Conservation (phyloP, 768 basidiomycete species). For the Ramaria sp. region DNA sequence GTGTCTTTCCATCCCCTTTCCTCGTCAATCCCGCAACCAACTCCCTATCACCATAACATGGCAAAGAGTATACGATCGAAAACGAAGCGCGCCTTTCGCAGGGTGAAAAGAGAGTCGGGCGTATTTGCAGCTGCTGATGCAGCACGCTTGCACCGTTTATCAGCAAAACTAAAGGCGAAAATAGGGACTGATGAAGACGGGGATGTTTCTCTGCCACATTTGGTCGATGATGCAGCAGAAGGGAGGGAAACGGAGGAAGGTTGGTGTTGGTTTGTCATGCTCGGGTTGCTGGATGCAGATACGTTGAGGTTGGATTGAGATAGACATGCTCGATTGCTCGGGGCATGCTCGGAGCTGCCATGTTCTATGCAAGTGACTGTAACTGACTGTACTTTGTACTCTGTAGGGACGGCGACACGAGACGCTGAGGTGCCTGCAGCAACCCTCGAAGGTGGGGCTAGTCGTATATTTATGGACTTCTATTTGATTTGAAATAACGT, state of each 20-base stretch:
- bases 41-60: constrained; percentile 30
- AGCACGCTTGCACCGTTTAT: constrained; percentile 63
- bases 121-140: constrained; percentile 72
- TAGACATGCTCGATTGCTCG: neutral
- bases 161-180: constrained; percentile 47
- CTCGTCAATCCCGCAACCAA: too few relatives aligned
- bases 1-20: too few relatives aligned
- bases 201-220: constrained; percentile 16
- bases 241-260: constrained; percentile 32
- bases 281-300: constrained; percentile 18
- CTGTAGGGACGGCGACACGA: neutral
- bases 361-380: too few relatives aligned
- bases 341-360: too few relatives aligned
- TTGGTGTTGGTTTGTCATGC: constrained; percentile 50
- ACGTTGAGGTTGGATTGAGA: neutral
- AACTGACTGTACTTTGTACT: too few relatives aligned
- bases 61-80: constrained; percentile 80
- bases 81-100: constrained; percentile 65
- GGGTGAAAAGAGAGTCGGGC: constrained; percentile 63
- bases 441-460: neutral
- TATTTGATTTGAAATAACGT: neutral
- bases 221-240: constrained; percentile 23
- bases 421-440: neutral
- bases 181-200: constrained; percentile 30
- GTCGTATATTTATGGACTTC: neutral